Conservation (phyloP, 768 basidiomycete genomes). For the Rickenella mellea region DNA sequence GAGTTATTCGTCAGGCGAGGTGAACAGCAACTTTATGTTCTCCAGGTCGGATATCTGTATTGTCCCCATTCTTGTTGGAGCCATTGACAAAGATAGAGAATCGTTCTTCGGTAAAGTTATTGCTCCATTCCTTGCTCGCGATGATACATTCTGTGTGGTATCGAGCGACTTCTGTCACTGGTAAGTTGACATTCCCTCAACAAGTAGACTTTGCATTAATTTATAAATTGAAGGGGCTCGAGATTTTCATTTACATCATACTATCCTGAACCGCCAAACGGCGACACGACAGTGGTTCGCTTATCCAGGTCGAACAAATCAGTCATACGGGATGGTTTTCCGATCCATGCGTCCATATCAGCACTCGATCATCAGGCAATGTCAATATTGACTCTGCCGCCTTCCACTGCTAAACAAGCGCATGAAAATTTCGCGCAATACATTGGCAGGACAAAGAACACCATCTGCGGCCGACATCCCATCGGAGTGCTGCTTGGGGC, state of each 20-base stretch:
- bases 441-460: slow-evolving; percentile 73
- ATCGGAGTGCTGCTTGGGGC: slow-evolving; percentile 88
- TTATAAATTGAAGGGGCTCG: slow-evolving; percentile 49
- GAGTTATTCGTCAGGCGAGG: slow-evolving; percentile 10
- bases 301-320: slow-evolving; percentile 38
- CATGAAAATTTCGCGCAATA: slow-evolving; percentile 61
- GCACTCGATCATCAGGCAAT: slow-evolving; percentile 84
- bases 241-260: slow-evolving; percentile 86
- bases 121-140: slow-evolving; percentile 68
- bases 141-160: slow-evolving; percentile 80
- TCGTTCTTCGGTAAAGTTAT: slow-evolving; percentile 57
- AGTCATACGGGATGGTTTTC: slow-evolving; percentile 32
- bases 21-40: background rate
- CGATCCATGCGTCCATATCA: slow-evolving; percentile 78
- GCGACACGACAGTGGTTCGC: slow-evolving; percentile 24
- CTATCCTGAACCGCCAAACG: slow-evolving; percentile 54
- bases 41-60: slow-evolving; percentile 64
- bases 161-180: slow-evolving; percentile 99
- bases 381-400: slow-evolving; percentile 52
- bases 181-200: slow-evolving; percentile 29
- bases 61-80: slow-evolving; percentile 87
- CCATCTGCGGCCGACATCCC: slow-evolving; percentile 94
- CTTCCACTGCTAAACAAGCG: slow-evolving; percentile 39
- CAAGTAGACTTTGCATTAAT: background rate
- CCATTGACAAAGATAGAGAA: slow-evolving; percentile 54